Base-by-base conservation (phyloP, 495 filamentous ascomycete species). In the Penicillium psychrofluorescens region DNA sequence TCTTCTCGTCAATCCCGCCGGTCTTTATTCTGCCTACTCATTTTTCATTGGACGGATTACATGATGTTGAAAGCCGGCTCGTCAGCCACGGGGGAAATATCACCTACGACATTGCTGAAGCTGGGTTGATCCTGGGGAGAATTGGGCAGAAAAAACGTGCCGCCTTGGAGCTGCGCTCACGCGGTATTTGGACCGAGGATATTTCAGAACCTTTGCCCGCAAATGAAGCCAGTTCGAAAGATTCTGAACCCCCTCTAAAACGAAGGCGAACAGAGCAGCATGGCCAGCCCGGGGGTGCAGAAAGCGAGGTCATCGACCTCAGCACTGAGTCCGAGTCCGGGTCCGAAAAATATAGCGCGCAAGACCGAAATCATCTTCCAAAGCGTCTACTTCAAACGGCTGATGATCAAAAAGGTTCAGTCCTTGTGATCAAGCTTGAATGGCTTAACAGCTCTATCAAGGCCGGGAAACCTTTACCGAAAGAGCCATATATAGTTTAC, bases 1-100 rank as follows among this genome's bases (percentile, higher is more conserved):
- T 61, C 2, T 54, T 68, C 31, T 54, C 56, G 15, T 35, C 51
- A 0, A 57, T 44, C 16, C 88, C 91, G 6, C 64, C 79, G 7
- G 81, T 90, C 9, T 91, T 80, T 45, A 75, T 97, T 35, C 77
- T 95, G 0, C 66, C 82, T 6, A 79, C 84, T 8, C 81, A 90
- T 49, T 70, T 95, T 10, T 62, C 71, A 0, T 58, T 75, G 11
- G 69, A 82, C 4, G 72, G 81, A 41, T 63, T 86, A 12, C 76
- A 84, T 38, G 59, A 72, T 29, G 46, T 82, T 11, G 85, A 91
- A 55, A 73, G 80, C 9, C 67, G 76, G 13, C 75, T 95, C 11
- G 66, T 69, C 4, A 61, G 67, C 0, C 48, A 55, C 38, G 67
- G 68, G 14, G 82, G 77, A 2, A 66, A 60, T 0, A 58, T 95